A percentile compares a stretch with the other conserved stretches of the same genome.
Conservation (phyloP, 495 filamentous ascomycete genomes). For the Lophium mytilinum region DNA sequence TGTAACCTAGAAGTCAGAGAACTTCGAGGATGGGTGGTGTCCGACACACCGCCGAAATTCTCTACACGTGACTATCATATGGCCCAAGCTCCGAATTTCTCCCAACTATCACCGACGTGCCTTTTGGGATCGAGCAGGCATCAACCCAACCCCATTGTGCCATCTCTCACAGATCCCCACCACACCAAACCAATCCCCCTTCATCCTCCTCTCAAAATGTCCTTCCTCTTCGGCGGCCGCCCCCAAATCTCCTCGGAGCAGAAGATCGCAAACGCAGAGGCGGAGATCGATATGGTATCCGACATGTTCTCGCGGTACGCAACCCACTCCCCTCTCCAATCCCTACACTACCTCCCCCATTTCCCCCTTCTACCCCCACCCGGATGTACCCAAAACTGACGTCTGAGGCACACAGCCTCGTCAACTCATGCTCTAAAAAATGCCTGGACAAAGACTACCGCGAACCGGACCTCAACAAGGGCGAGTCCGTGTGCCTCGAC, state of each 20-base stretch:
- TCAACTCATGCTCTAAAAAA: constrained; percentile 82
- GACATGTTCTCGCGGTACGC: constrained; percentile 92
- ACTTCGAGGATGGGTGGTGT: neutral
- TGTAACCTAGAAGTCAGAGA: neutral
- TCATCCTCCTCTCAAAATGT: constrained; percentile 54
- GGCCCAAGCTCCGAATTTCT: constrained; percentile 2
- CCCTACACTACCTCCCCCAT: no score
- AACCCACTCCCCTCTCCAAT: neutral
- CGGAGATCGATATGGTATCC: constrained; percentile 86
- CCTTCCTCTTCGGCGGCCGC: constrained; percentile 75
- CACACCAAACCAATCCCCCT: neutral
- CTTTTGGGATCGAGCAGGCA: neutral
- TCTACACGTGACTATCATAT: neutral
- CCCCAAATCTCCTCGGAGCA: constrained; percentile 87
- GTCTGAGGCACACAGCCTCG: constrained; percentile 49
- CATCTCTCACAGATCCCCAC: neutral
- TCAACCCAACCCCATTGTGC: neutral
- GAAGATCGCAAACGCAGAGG: constrained; percentile 91
- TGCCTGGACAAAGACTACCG: constrained; percentile 87
- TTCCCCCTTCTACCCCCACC: neutral
- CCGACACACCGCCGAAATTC: neutral
- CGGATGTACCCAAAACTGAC: neutral
- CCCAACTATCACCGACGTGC: neutral
- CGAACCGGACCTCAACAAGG: constrained; percentile 93
- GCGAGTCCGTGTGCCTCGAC: constrained; percentile 95